phyloP scores from a whole-genome alignment of 495 filamentous ascomycete species.

The Lindgomyces ingoldianus region DNA sequence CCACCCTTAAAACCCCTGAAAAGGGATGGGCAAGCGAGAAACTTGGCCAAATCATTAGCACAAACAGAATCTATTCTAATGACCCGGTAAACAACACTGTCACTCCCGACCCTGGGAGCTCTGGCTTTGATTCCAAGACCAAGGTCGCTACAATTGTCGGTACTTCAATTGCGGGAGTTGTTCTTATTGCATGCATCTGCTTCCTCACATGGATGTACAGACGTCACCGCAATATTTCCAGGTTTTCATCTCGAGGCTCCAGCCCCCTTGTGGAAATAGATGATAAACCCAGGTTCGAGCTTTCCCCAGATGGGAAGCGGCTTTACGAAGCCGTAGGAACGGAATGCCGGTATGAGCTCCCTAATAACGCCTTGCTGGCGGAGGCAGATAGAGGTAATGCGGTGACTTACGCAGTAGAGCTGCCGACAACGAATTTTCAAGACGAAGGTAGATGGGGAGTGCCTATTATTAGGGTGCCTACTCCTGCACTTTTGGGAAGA shows the following conservation, averaged over 20 bases:
- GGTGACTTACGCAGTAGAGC: conserved; percentile 3
- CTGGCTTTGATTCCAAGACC: conserved; percentile 2
- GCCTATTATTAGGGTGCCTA: neutral
- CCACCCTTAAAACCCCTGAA: conserved; percentile 9
- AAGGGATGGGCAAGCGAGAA: neutral
- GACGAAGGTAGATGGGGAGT: conserved; percentile 6
- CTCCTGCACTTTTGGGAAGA: neutral
- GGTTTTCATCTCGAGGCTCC: neutral
- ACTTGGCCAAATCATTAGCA: conserved; percentile 4
- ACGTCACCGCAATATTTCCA: neutral
- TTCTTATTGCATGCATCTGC: neutral
- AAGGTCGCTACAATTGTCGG: conserved; percentile 1
- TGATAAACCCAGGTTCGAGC: neutral
- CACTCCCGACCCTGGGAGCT: neutral
- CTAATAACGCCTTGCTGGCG: neutral
- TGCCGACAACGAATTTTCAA: conserved; percentile 8
- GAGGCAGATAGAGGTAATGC: neutral
- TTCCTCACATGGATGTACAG: neutral
- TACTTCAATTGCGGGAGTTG: neutral
- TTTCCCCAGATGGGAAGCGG: neutral
- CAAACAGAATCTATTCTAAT: neutral
- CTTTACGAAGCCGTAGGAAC: neutral
- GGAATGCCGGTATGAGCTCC: neutral
- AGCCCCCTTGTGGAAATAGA: neutral
- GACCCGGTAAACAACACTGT: neutral